Conservation (phyloP, 257 asterid species). For the Primulina eburnea region DNA sequence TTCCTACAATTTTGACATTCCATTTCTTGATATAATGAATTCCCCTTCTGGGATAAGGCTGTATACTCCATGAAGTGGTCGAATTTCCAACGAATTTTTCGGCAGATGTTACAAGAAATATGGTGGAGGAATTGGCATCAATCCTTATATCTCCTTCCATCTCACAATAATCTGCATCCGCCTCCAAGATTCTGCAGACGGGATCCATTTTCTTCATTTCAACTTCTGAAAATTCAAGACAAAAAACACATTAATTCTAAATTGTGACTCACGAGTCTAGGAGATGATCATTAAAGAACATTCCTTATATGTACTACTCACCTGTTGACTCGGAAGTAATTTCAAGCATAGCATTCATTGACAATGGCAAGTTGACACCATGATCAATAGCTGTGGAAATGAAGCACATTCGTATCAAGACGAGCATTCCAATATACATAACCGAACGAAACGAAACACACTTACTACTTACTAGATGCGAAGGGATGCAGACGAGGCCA, state of each 20-base stretch:
- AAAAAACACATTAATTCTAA: neutral
- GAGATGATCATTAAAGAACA: neutral
- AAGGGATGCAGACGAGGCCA: conserved; percentile 41
- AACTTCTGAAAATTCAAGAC: neutral
- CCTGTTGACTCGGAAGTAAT: conserved; percentile 13
- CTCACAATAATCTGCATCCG: conserved; percentile 39
- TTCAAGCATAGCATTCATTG: conserved; percentile 22
- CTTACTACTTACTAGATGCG: conserved; percentile 49
- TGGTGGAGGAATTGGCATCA: conserved; percentile 25
- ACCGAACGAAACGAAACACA: neutral
- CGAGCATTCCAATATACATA: neutral
- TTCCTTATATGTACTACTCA: neutral
- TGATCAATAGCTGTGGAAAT: conserved; percentile 23
- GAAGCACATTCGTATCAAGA: no score
- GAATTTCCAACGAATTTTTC: conserved; percentile 8
- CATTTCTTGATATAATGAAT: conserved; percentile 43
- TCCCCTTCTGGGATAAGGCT: conserved; percentile 49
- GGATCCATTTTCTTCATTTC: conserved; percentile 14
- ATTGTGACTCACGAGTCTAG: neutral
- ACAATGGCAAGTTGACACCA: conserved; percentile 27
- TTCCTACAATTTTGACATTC: conserved; percentile 40
- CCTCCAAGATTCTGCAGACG: neutral
- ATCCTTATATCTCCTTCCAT: conserved; percentile 35
- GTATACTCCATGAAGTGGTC: conserved; percentile 34
- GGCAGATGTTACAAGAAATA: conserved; percentile 20